Base-by-base conservation (phyloP, 495 filamentous ascomycete species). In the Bryoglossum gracile region DNA sequence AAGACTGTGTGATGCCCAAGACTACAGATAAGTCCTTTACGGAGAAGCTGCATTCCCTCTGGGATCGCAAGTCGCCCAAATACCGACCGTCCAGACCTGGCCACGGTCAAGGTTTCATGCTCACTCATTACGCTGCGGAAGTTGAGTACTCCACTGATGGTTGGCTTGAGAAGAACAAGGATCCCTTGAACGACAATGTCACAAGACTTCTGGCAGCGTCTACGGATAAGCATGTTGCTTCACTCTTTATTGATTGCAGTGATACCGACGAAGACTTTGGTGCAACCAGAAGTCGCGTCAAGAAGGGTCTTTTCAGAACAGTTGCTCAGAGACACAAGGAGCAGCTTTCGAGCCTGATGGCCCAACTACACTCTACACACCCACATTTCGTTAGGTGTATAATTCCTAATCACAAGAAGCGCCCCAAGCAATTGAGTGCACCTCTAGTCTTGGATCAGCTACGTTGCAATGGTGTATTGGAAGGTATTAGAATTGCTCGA, bases 121-220 rank as follows among this genome's bases (percentile, higher is more conserved):
- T 99, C n/a, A 99, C 94, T 2, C 94, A 99, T 59, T 99, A 99
- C 57, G 94, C 94, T 8, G 88, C 94, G 13, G 92, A 95, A 64
- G 94, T 99, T 1, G 94, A 99, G 62, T 99, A 99, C 63, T 84
- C 80, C 9, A 99, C 94, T 0, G 80, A 90, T 18, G 87, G 86
- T 38, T 99, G 94, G 94, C 73, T 99, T 24, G 91, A 96, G 62
- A 99, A 97, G 74, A 99, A 99, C 68, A 99, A 99, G 59, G 94
- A 99, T 61, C 94, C 94, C 1, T 66, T 99, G 8, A 97, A 97
- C 51, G 94, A 99, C 71, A 99, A 95, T 54, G 72, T 97, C 26
- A 97, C 94, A 0, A 80, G 84, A 23, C 74, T 99, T 5, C 75
- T 99, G 11, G 88, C 90, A 33, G 72, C 75, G 3, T 97, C 94